phyloP scores from a whole-genome alignment of 495 filamentous ascomycete species.

The Penicillium odoratum region DNA sequence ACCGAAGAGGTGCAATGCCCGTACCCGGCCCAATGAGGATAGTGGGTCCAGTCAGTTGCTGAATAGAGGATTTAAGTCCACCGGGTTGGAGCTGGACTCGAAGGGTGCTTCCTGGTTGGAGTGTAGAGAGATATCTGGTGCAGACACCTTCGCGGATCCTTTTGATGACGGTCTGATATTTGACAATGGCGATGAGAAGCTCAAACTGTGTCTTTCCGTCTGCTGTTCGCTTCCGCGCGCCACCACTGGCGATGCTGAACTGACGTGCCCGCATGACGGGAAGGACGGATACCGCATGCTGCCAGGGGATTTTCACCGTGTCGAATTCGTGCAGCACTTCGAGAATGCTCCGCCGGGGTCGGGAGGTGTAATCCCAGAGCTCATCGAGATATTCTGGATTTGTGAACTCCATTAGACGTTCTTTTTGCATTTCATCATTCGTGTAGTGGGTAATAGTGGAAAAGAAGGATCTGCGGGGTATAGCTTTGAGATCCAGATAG shows the following conservation, averaged over 20 bases:
- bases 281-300: constrained; percentile 66
- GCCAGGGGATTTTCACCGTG: constrained; percentile 76
- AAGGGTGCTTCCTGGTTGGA: constrained; percentile 58
- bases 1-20: constrained; percentile 83
- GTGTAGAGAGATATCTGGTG: constrained; percentile 74
- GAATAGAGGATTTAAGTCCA: constrained; percentile 51
- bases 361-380: constrained; percentile 91
- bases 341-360: constrained; percentile 85
- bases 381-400: constrained; percentile 79
- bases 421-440: constrained; percentile 66
- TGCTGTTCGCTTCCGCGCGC: constrained; percentile 42
- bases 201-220: constrained; percentile 58
- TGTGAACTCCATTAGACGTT: constrained; percentile 80
- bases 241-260: constrained; percentile 85
- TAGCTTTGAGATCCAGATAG: constrained; percentile 83
- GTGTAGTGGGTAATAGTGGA: constrained; percentile 71
- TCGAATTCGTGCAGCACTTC: constrained; percentile 91
- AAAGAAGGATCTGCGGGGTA: constrained; percentile 88
- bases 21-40: constrained; percentile 88
- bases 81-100: constrained; percentile 59
- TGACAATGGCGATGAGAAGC: constrained; percentile 85
- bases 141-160: constrained; percentile 85
- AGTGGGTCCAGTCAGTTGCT: constrained; percentile 54
- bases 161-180: constrained; percentile 86
- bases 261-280: constrained; percentile 76